Evolutionary conservation across 768 basidiomycete genomes (phyloP).

Genomic region (Artomyces pyxidatus): DNA sequence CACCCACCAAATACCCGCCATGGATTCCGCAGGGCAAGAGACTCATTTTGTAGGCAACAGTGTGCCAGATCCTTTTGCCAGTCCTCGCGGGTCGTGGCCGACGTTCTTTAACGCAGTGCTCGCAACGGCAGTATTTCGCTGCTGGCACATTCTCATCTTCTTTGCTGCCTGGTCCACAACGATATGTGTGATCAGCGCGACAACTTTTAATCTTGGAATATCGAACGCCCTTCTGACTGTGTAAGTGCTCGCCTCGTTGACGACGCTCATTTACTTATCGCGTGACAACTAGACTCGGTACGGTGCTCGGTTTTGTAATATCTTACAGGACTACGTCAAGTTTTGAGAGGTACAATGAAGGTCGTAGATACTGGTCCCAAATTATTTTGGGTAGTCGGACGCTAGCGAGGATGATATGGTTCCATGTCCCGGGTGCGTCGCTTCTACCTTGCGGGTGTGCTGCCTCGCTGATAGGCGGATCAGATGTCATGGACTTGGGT

Average conservation of each 20-base stretch:
- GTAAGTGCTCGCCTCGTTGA: constrained; percentile 29
- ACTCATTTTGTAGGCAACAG: not conserved
- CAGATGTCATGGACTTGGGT: constrained; percentile 21
- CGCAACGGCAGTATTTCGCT: constrained; percentile 41
- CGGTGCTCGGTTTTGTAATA: constrained; percentile 68
- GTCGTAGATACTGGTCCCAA: constrained; percentile 59
- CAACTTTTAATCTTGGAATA: constrained; percentile 35
- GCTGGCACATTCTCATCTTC: constrained; percentile 63
- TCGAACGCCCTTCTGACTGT: constrained; percentile 57
- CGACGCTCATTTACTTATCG: constrained; percentile 10
- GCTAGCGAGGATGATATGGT: constrained; percentile 57
- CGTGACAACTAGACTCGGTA: constrained; percentile 39
- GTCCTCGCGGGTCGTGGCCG: not conserved
- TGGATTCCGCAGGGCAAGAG: not conserved
- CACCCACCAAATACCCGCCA: not conserved
- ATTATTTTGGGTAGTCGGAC: constrained; percentile 50
- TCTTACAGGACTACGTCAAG: constrained; percentile 66
- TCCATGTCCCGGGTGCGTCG: constrained; percentile 50
- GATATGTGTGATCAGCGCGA: constrained; percentile 44
- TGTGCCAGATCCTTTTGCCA: constrained; percentile 17
- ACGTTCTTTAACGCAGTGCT: constrained; percentile 23
- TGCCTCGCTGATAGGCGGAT: not conserved
- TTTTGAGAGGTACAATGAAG: constrained; percentile 73
- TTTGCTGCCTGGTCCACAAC: constrained; percentile 55
- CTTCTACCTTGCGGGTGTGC: not conserved